Conservation (phyloP, 306 rosid species). For the Acacia crassicarpa region DNA sequence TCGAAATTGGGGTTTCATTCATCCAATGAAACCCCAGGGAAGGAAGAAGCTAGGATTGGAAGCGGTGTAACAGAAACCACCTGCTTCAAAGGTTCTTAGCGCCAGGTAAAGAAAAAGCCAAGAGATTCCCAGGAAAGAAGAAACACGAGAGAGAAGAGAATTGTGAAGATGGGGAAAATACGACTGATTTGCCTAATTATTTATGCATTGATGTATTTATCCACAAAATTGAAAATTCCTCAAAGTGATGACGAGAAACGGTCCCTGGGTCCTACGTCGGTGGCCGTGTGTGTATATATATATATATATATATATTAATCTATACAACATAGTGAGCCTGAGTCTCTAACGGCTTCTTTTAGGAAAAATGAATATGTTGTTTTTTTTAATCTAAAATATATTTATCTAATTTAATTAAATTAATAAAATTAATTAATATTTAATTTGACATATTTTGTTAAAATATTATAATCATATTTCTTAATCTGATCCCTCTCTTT, state of each 20-base stretch:
- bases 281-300: not conserved
- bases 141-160: not conserved
- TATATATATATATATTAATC: too few species aligned
- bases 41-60: not conserved
- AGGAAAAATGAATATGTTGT: not conserved
- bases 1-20: not conserved
- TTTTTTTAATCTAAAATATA: too few species aligned
- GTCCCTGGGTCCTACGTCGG: not conserved
- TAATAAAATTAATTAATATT: too few species aligned
- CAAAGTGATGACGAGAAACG: not conserved
- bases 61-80: slow-evolving; percentile 25
- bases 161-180: slow-evolving; percentile 11
- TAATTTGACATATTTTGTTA: too few species aligned
- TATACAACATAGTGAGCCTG: not conserved
- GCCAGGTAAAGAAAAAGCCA: not conserved
- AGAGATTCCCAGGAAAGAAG: slow-evolving; percentile 16
- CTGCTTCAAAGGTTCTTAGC: slow-evolving; percentile 16
- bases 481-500: too few species aligned
- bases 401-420: too few species aligned
- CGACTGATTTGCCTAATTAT: not conserved
- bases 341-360: not conserved
- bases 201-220: not conserved
- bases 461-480: too few species aligned
- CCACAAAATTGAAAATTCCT: not conserved
- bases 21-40: slow-evolving; percentile 2